Base-by-base conservation (phyloP, 2,329 filamentous ascomycete genomes). In the Cylindrodendrum hubeiense region DNA sequence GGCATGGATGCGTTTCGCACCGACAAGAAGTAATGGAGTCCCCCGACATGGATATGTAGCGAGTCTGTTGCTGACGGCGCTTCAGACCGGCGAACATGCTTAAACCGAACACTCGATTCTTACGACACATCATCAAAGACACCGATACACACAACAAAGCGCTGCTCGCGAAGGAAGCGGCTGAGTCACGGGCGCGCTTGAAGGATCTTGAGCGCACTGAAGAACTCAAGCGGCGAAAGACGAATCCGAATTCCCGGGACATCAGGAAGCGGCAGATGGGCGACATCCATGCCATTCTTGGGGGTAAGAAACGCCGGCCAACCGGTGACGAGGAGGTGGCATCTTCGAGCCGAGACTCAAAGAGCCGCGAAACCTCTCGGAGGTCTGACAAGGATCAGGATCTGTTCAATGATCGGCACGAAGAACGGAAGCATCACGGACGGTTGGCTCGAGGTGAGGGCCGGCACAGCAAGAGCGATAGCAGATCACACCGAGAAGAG, bases 131-230 rank as follows among this genome's bases (percentile, higher is more conserved):
- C 61, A 93, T 99, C 67, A 92, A 91, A 68, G 92, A 96, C 71
- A 97, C 94, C 9, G 92, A 97, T 73, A 91, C 81, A 58, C 95
- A 99, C 80, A 99, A 99, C 85, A 90, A 92, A 24, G 92, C 93
- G 1, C 84, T 98, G 30, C 88, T 94, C 19, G 93, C 92, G 1
- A 97, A 91, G 75, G 95, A 98, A 78, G 90, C 91, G 26, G 89
- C 92, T 51, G 95, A 98, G 70, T 90, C 94, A 0, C 86, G 86
- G 66, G 89, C 89, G 4, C 89, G 93, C 21, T 85, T 97, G 60
- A 87, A 87, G 69, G 83, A 85, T 60, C 80, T 95, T 46, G 86
- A 88, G 60, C 79, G 78, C 53, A 80, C 81, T 28, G 82, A 84
- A 67, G 82, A 84, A 61, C 77, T 76, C 30, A 83, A 83, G 69